phyloP scores from a whole-genome alignment of 352 stramenopile species.

The Achlya hypogyna region DNA sequence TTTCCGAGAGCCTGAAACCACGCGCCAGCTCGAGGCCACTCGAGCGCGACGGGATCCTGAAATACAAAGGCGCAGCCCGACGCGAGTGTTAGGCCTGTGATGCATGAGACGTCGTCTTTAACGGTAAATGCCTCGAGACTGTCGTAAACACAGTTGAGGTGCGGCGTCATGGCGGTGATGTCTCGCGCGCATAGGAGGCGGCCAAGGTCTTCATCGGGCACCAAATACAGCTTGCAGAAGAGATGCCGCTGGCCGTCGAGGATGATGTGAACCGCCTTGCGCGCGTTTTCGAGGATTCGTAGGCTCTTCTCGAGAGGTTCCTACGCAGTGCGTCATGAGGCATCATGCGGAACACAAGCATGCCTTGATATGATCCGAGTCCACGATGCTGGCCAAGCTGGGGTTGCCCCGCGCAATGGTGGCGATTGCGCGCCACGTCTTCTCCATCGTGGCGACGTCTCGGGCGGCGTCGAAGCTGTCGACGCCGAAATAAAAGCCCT shows the following conservation, averaged over 20 bases:
- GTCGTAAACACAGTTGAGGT: slow-evolving; percentile 9
- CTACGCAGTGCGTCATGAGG: background rate
- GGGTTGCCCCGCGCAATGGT: slow-evolving; percentile 3
- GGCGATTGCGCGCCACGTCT: background rate
- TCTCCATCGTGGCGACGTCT: slow-evolving; percentile 12
- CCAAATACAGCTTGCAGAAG: slow-evolving; percentile 11
- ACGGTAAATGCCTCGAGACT: too few relatives aligned
- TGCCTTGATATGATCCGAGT: slow-evolving; percentile 19
- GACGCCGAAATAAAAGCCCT: slow-evolving; percentile 4
- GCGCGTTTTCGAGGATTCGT: background rate
- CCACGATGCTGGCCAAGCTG: background rate
- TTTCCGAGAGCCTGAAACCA: slow-evolving; percentile 14
- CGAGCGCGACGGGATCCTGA: background rate
- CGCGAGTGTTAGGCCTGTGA: background rate
- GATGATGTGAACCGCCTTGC: background rate
- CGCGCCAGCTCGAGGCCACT: background rate
- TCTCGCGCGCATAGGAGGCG: background rate
- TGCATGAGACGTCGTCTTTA: too few relatives aligned
- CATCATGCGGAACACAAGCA: background rate
- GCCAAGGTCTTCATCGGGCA: background rate
- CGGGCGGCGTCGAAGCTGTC: background rate
- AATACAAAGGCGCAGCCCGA: background rate
- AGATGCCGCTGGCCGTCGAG: background rate
- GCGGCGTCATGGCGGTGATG: background rate
- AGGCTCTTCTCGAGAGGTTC: slow-evolving; percentile 8